Percentiles rank a stretch among this genome's conserved stretches.
Evolutionary conservation across 169 alveolate genomes (phyloP).

Genomic region (Plasmodium vivax): DNA sequence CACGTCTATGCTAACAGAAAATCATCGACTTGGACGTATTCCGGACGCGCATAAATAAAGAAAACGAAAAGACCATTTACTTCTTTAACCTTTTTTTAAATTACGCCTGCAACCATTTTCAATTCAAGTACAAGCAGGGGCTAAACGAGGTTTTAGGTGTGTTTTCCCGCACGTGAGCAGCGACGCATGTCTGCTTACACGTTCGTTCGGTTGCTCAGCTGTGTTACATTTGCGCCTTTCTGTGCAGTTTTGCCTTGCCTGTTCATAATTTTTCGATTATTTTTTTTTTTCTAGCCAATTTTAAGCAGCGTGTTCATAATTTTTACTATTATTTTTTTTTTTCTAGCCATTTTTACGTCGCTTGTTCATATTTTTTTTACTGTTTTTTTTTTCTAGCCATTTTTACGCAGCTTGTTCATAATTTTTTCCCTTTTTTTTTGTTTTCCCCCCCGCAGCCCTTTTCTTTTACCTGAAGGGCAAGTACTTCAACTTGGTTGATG

Average conservation of each 20-base stretch:
- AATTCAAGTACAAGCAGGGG: conserved; percentile 82
- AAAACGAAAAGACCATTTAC: conserved; percentile 52
- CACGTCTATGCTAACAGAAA: conserved; percentile 15
- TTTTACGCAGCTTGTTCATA: not conserved
- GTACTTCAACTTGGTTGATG: conserved; percentile 71
- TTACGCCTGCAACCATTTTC: conserved; percentile 76
- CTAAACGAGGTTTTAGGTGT: conserved; percentile 83
- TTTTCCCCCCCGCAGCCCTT: conserved; percentile 52
- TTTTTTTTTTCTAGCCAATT: not conserved
- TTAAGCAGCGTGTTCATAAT: not conserved
- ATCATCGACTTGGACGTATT: conserved; percentile 55
- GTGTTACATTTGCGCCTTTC: not conserved
- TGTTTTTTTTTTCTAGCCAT: not conserved
- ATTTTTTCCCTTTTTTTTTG: not conserved
- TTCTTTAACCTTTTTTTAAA: conserved; percentile 76
- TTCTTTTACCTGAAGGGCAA: conserved; percentile 77
- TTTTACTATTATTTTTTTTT: not conserved
- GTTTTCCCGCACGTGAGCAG: not conserved
- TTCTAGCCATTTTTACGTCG: not conserved
- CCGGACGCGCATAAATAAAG: conserved; percentile 60
- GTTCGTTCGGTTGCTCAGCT: not conserved
- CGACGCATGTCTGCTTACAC: not conserved
- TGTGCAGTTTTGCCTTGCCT: not conserved
- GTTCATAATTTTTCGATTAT: not conserved
- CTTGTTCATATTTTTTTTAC: not conserved